Conservation (phyloP, 257 asterid genomes). For the Fraxinus americana region DNA sequence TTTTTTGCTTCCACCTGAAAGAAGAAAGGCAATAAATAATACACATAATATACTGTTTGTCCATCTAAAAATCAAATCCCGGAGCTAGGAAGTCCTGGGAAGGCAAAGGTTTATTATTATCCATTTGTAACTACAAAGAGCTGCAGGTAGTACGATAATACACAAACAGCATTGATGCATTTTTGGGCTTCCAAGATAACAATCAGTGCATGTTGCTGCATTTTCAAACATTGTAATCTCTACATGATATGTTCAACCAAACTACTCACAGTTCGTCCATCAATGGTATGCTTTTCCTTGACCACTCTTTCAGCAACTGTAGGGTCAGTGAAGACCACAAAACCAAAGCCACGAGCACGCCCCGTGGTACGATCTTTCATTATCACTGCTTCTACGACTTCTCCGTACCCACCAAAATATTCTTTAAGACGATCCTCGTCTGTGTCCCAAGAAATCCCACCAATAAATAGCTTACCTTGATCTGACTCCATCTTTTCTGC, state of each 20-base stretch:
- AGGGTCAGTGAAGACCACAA: conserved; percentile 71
- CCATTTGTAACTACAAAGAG: neutral
- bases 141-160: neutral
- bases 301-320: conserved; percentile 79
- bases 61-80: conserved; percentile 1
- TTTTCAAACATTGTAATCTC: conserved; percentile 11
- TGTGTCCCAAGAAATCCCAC: conserved; percentile 98
- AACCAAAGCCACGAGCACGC: conserved; percentile 90
- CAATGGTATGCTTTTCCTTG: conserved; percentile 75
- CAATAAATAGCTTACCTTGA: conserved; percentile 82
- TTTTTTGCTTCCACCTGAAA: conserved; percentile 87
- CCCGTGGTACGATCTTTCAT: conserved; percentile 83
- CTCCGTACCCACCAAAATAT: conserved; percentile 68
- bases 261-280: conserved; percentile 70
- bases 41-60: conserved; percentile 7
- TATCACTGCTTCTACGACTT: conserved; percentile 83
- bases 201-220: neutral
- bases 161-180: neutral
- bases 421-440: conserved; percentile 79
- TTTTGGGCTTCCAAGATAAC: neutral
- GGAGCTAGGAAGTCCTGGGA: neutral
- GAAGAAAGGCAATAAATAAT: conserved; percentile 24
- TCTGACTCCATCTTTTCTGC: conserved; percentile 73
- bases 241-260: neutral
- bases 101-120: neutral